phyloP scores from a whole-genome alignment of 176 grass and related monocot genomes.

The Leersia perrieri region DNA sequence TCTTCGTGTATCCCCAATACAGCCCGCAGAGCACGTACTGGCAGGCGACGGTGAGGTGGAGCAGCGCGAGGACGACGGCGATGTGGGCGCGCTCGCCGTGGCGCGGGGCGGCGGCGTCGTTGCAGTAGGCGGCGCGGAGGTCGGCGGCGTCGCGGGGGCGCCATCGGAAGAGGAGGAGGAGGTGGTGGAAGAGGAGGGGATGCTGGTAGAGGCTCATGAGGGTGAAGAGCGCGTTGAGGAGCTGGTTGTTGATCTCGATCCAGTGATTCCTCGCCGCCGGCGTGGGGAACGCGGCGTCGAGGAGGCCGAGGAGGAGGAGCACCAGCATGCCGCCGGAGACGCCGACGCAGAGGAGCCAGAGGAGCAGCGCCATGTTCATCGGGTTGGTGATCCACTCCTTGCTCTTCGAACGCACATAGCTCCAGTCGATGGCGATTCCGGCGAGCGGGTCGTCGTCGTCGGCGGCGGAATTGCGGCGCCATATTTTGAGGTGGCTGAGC shows the following conservation, averaged over 20 bases:
- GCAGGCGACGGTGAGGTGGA: slow-evolving; percentile 53
- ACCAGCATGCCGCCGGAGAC: slow-evolving; percentile 54
- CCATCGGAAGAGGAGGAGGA: slow-evolving; percentile 62
- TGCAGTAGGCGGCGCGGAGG: slow-evolving; percentile 64
- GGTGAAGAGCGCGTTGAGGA: slow-evolving; percentile 83
- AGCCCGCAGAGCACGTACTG: slow-evolving; percentile 69
- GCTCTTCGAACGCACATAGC: background rate
- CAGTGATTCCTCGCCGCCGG: slow-evolving; percentile 42
- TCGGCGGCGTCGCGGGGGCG: slow-evolving; percentile 39
- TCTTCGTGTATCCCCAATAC: slow-evolving; percentile 58
- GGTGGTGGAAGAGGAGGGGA: slow-evolving; percentile 56
- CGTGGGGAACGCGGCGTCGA: slow-evolving; percentile 48
- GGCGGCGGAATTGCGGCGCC: background rate
- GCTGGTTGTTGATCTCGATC: slow-evolving; percentile 77
- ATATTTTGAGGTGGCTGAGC: slow-evolving; percentile 26
- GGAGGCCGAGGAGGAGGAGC: slow-evolving; percentile 57
- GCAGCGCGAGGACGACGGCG: slow-evolving; percentile 55
- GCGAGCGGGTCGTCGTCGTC: background rate
- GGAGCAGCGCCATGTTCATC: slow-evolving; percentile 61
- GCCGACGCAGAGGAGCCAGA: slow-evolving; percentile 67
- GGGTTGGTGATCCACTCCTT: slow-evolving; percentile 58
- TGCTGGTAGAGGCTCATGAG: slow-evolving; percentile 90
- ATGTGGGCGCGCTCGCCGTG: slow-evolving; percentile 46
- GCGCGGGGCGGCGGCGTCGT: slow-evolving; percentile 16
- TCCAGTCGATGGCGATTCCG: slow-evolving; percentile 30